Conservation (phyloP, 1,284 basidiomycete genomes). For the Sanguinoderma infundibulare region DNA sequence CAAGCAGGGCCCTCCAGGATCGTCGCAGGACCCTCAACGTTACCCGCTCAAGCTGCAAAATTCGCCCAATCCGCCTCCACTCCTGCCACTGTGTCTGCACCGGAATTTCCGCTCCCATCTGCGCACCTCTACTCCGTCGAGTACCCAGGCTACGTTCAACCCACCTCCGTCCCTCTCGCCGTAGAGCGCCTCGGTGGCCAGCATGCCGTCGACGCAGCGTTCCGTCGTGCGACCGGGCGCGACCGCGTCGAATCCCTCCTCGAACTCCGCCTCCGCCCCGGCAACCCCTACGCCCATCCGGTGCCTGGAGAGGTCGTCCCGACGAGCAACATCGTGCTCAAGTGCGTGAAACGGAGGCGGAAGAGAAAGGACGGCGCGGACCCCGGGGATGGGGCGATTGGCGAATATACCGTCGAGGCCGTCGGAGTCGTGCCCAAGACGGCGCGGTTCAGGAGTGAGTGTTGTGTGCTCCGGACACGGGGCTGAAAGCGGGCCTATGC, state of each 20-base stretch:
- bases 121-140: slow-evolving; percentile 81
- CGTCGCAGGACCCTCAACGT: neutral
- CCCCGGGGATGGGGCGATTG: slow-evolving; percentile 47
- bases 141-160: slow-evolving; percentile 85
- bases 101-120: slow-evolving; percentile 57
- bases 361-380: slow-evolving; percentile 38
- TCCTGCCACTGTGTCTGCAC: slow-evolving; percentile 34
- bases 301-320: slow-evolving; percentile 78
- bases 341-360: slow-evolving; percentile 73
- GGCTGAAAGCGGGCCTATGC: neutral
- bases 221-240: slow-evolving; percentile 56
- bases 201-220: slow-evolving; percentile 70
- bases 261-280: slow-evolving; percentile 76
- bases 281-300: slow-evolving; percentile 80
- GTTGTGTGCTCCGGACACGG: neutral
- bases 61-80: neutral
- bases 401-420: slow-evolving; percentile 81
- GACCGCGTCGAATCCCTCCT: slow-evolving; percentile 64
- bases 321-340: slow-evolving; percentile 82
- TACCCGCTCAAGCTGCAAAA: neutral
- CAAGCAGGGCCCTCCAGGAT: slow-evolving; percentile 14
- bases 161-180: slow-evolving; percentile 65
- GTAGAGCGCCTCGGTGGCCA: slow-evolving; percentile 73
- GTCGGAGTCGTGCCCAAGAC: slow-evolving; percentile 83
- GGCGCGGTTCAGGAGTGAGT: slow-evolving; percentile 87